Base-by-base conservation (phyloP, 768 basidiomycete species). In the Russula earlei region DNA sequence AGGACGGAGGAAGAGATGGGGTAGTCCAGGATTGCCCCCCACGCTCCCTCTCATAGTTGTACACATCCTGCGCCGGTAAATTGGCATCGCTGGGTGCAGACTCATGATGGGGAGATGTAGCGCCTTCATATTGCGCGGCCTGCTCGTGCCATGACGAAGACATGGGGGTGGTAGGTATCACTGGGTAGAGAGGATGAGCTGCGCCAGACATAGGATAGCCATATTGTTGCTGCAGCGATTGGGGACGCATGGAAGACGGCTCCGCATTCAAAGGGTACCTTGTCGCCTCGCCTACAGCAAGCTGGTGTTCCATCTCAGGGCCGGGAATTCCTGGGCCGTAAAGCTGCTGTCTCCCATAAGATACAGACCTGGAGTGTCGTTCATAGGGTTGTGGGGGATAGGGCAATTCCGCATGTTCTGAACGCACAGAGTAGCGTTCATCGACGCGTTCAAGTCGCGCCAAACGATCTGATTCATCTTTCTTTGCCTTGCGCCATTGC, bases 401-500 rank as follows among this genome's bases (percentile, higher is more conserved):
- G 12, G 37, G 50, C 19, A 49, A 5, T 7, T 22, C 5, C 24
- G 41, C 38, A 25, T 43, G 60, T 7, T 54, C 48, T 27, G 52
- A 33, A 37, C 60, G 48, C 38, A 52, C 33, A 19, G 5, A 5
- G 27, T 52, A 51, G 17, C 53, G 51, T n/a, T 53, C 54, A 4
- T 59, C 51, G 37, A 41, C 24, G n/a, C 52, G 48, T 7, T 59
- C 58, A 14, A 38, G 27, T 11, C 58, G 51, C 14, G 49, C 20
- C 22, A 54, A 4, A 27, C 61, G 61, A 1, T 62, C 61, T 8
- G 54, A 19, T 49, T 60, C 70, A 65, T 91, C 90, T 70, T 94
- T 92, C 75, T 94, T 96, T 62, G 83, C 80, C 74, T 91, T 91
- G 40, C 93, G 84, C 93, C 95, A 96, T 64, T 87, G 86, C 70